Evolutionary conservation across 1,139 yeast genomes (phyloP), one percentile per base, ranked within the genome.

Genomic region (Scheffersomyces insectosa): DNA sequence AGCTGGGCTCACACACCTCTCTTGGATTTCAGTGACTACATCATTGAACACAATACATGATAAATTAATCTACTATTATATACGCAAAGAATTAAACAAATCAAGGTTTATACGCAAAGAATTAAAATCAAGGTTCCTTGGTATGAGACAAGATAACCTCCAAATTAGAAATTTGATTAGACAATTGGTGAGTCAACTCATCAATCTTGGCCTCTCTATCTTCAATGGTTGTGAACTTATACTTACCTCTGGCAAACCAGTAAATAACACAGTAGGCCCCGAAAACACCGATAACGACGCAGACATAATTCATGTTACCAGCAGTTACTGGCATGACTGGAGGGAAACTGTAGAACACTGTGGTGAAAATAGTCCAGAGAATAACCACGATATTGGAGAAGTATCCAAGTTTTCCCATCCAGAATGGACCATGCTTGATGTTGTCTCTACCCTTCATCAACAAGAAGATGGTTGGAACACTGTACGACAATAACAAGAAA

Each of bases 261-360:
- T 72, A 72, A 16, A 63, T 46, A 1, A 67, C 52, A 46, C 68
- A 59, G 48, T 68, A 70, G 11, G 55, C 36, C 4, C 56, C 59
- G 41, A 59, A 69, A 7, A 65, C 70, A 0, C 60, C 76, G 43
- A 72, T 57, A 4, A 73, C 79, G 6, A 62, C 78, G 33, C 65
- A 59, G 2, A 72, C 75, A 48, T 75, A 75, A 51, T 75, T 75
- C 80, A 75, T 74, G 46, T 67, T 67, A 4, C 67, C 69, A 25
- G 70, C 69, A 10, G 67, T 54, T 3, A 66, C 80, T 0, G 80
- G 80, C 67, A 72, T 65, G n/a, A 62, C 66, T 8, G 68, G 53
- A 1, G 80, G 80, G 51, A 75, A 66, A 36, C 75, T 70, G 50
- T 65, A 72, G 54, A 75, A 72, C 2, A 72, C 59, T 8, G 71